Base-by-base conservation (phyloP, 2,329 filamentous ascomycete species). In the Cercospora sp. region DNA sequence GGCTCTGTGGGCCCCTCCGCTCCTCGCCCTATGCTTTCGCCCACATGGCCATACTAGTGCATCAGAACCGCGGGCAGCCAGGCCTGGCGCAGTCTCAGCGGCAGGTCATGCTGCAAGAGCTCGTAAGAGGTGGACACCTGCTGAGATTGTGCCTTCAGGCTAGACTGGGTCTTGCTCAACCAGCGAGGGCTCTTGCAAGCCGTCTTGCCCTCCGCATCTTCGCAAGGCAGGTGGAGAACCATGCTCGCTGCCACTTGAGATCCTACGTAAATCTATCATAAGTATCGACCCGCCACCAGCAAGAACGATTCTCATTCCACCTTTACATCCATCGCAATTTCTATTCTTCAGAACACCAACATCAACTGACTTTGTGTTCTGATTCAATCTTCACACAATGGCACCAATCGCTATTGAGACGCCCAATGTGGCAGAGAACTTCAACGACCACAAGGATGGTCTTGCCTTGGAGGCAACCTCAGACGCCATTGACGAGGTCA, bases 401-500 rank as follows among this genome's bases (percentile, higher is more conserved):
- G 82, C 82, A 76, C 82, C 81, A 75, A 80, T 79, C 72, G 80
- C 79, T 69, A 77, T 81, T 67, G 81, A 83, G 72, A 76, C 75
- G 60, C 80, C 82, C 63, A 81, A 80, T 73, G 73, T 81, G 66
- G 76, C 78, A 26, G 79, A 82, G 71, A 75, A 78, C 75, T 81
- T 83, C 76, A 79, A 81, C 76, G 80, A 83, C 77, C 80, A 83
- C 74, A 83, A 82, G 64, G 84, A 88, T 76, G 86, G 86, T 55
- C 82, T 84, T 36, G 85, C 86, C 20, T 83, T 88, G 31, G 87
- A 89, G 75, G 83, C 84, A 3, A 82, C 84, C 10, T 87, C 86
- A 8, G 87, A 89, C 73, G 82, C 85, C 72, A 85, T 89, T 72
- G 86, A 89, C 75, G 80, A 82, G 23, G 85, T 89, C 77, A 89